These are phyloP conservation scores for Aschersonia sp. DNA, from an alignment of 2,329 filamentous ascomycete genomes.

Conservation along the genomic window DNA sequence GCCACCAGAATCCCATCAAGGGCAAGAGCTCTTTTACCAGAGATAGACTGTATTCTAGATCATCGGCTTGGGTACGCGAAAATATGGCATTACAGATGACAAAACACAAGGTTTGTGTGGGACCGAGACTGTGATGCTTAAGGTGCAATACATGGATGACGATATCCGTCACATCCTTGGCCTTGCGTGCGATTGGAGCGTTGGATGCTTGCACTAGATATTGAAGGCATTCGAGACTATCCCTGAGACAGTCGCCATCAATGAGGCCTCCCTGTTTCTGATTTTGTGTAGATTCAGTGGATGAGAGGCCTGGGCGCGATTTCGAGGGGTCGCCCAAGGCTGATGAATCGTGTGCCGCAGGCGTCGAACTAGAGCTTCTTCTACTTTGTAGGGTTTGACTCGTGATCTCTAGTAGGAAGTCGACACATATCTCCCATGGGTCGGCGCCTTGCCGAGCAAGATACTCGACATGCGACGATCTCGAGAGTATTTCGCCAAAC, in stretches of 20 bases:
- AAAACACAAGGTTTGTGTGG: slow-evolving; percentile 59
- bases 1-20: slow-evolving; percentile 64
- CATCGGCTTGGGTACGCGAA: slow-evolving; percentile 50
- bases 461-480: slow-evolving; percentile 68
- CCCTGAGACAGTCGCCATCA: slow-evolving; percentile 19
- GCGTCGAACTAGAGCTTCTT: slow-evolving; percentile 8
- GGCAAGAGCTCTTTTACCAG: slow-evolving; percentile 51
- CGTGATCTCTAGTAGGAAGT: slow-evolving; percentile 56
- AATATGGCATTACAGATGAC: slow-evolving; percentile 61
- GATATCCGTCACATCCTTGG: slow-evolving; percentile 38
- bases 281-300: slow-evolving; percentile 14
- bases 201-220: slow-evolving; percentile 50
- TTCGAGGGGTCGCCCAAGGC: slow-evolving; percentile 20
- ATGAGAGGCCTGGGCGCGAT: slow-evolving; percentile 13
- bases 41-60: slow-evolving; percentile 45
- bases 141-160: slow-evolving; percentile 48
- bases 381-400: slow-evolving; percentile 29
- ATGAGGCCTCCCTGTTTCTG: slow-evolving; percentile 13
- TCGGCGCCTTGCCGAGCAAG: slow-evolving; percentile 41
- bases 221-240: slow-evolving; percentile 46
- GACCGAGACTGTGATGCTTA: slow-evolving; percentile 41
- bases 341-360: slow-evolving; percentile 20
- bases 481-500: slow-evolving; percentile 54
- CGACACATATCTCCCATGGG: slow-evolving; percentile 54
- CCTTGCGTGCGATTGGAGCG: slow-evolving; percentile 46